These are phyloP conservation scores for Hanseniaspora lachancei DNA, from an alignment of 805 yeast genomes.

Conservation along the genomic window DNA sequence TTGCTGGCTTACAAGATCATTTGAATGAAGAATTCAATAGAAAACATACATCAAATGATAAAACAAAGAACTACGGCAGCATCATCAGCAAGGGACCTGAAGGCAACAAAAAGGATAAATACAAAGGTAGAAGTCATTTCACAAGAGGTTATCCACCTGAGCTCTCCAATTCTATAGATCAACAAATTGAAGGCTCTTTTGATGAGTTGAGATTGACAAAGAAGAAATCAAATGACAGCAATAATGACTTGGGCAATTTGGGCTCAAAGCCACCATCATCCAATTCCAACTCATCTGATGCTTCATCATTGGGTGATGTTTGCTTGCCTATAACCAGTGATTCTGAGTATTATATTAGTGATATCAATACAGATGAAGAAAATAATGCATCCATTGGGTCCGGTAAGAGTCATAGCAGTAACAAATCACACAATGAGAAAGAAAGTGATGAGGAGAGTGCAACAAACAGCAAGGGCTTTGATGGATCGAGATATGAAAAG, in stretches of 20 bases:
- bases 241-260: slow-evolving; percentile 23
- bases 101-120: slow-evolving; percentile 4
- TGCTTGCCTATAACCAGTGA: slow-evolving; percentile 67
- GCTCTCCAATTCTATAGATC: slow-evolving; percentile 37
- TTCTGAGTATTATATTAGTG: slow-evolving; percentile 20
- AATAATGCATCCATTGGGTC: background rate
- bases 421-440: background rate
- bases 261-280: slow-evolving; percentile 32
- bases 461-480: slow-evolving; percentile 7
- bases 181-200: slow-evolving; percentile 23
- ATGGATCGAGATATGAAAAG: slow-evolving; percentile 6
- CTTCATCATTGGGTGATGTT: slow-evolving; percentile 79
- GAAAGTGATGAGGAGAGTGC: background rate
- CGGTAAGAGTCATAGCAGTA: background rate
- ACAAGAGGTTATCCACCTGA: background rate
- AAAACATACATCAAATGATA: background rate
- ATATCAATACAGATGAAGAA: slow-evolving; percentile 16
- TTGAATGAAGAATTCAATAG: background rate
- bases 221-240: slow-evolving; percentile 8
- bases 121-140: slow-evolving; percentile 6
- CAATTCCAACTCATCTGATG: slow-evolving; percentile 31
- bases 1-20: slow-evolving; percentile 7
- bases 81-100: background rate
- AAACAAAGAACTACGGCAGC: background rate
- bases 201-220: slow-evolving; percentile 3